Evolutionary conservation across 768 basidiomycete species (phyloP).

Genomic region (Coprinopsis strossmayeri): DNA sequence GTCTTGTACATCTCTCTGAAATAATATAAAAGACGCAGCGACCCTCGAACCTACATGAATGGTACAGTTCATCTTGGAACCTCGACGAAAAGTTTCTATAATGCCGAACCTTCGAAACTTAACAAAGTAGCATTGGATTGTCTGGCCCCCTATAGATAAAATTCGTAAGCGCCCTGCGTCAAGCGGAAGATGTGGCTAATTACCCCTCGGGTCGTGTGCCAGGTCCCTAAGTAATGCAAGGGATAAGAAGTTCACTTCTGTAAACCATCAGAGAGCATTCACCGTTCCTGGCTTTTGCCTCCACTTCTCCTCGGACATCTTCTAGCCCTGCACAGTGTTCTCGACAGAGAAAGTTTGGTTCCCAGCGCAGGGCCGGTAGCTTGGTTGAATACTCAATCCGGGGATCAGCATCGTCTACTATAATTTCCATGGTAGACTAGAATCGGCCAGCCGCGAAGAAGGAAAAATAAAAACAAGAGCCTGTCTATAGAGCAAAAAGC

Average conservation of each 20-base stretch:
- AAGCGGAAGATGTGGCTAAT: neutral
- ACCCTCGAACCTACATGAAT: neutral
- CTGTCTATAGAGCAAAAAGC: neutral
- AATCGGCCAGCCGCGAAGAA: conserved; percentile 2
- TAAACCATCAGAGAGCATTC: neutral
- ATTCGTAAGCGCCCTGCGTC: neutral
- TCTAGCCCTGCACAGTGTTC: neutral
- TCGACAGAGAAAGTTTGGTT: neutral
- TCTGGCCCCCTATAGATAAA: neutral
- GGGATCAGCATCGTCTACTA: conserved; percentile 3
- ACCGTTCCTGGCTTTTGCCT: neutral
- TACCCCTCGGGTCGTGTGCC: neutral
- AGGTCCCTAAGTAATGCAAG: neutral
- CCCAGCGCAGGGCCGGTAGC: neutral
- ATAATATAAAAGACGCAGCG: neutral
- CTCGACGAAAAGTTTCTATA: neutral
- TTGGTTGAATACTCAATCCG: neutral
- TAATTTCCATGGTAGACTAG: neutral
- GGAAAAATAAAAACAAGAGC: neutral
- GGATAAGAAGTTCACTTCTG: neutral
- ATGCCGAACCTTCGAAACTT: neutral
- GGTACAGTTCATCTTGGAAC: neutral
- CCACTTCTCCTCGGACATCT: neutral
- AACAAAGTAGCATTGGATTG: neutral
- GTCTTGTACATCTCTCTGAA: neutral